phyloP scores from a whole-genome alignment of 805 yeast species.

The Ogataea paraovalis region DNA sequence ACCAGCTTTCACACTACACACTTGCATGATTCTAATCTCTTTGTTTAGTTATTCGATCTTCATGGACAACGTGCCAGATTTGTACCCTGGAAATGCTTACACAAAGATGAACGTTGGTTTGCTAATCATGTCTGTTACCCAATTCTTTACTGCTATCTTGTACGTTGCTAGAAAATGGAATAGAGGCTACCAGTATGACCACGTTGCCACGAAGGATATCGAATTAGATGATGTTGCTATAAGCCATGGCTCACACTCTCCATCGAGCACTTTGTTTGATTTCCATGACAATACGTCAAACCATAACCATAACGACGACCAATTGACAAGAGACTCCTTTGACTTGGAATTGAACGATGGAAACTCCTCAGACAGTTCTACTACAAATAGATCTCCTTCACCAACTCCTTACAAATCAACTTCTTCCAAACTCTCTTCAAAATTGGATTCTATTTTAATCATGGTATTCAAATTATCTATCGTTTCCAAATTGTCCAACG shows the following conservation, averaged over 20 bases:
- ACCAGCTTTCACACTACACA: slow-evolving; percentile 51
- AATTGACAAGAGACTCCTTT: slow-evolving; percentile 19
- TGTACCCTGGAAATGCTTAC: slow-evolving; percentile 79
- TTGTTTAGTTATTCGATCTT: slow-evolving; percentile 54
- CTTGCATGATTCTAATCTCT: slow-evolving; percentile 43
- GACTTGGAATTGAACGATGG: slow-evolving; percentile 18
- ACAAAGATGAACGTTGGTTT: slow-evolving; percentile 60
- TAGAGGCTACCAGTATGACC: slow-evolving; percentile 11
- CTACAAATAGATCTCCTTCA: slow-evolving; percentile 4
- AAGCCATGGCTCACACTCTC: slow-evolving; percentile 22
- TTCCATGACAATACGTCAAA: slow-evolving; percentile 16
- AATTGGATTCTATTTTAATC: slow-evolving; percentile 32
- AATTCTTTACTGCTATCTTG: slow-evolving; percentile 51
- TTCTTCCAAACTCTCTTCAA: slow-evolving; percentile 3
- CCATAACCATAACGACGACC: too few relatives aligned
- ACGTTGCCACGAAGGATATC: slow-evolving; percentile 6
- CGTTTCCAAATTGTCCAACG: slow-evolving; percentile 12
- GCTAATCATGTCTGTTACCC: slow-evolving; percentile 48
- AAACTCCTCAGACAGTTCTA: slow-evolving; percentile 2
- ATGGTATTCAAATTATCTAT: slow-evolving; percentile 32
- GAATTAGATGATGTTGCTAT: background rate
- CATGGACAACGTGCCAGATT: slow-evolving; percentile 52
- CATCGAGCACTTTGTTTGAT: slow-evolving; percentile 36
- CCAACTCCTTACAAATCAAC: background rate
- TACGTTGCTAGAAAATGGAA: slow-evolving; percentile 42